Conservation (phyloP, 306 rosid species). For the Citrullus colocynthis region DNA sequence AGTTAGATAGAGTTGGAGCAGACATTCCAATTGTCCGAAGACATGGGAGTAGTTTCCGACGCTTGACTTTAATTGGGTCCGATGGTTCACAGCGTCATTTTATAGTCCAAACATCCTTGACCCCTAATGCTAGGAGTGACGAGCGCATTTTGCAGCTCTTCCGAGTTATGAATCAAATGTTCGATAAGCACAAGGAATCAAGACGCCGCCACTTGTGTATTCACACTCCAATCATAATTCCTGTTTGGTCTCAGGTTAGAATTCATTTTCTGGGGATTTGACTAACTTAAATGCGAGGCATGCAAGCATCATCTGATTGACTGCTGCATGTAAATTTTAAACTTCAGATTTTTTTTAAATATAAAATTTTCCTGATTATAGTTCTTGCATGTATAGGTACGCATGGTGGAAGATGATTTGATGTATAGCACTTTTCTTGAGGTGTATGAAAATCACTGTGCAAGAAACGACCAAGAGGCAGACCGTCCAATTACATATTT, state of each 20-base stretch:
- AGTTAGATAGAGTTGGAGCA: constrained; percentile 92
- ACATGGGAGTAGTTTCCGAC: constrained; percentile 98
- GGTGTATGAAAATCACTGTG: constrained; percentile 98
- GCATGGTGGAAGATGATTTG: constrained; percentile 98
- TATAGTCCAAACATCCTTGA: constrained; percentile 96
- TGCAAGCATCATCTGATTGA: not conserved
- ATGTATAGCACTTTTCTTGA: constrained; percentile 99
- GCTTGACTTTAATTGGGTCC: constrained; percentile 91
- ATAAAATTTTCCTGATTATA: not conserved
- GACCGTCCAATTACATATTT: constrained; percentile 90
- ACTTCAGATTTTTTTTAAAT: not conserved
- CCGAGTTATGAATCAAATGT: constrained; percentile 99
- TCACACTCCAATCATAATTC: constrained; percentile 95
- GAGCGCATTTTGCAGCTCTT: constrained; percentile 97
- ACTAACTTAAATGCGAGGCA: no score
- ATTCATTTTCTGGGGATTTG: not conserved
- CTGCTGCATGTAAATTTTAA: not conserved
- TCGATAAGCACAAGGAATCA: constrained; percentile 98
- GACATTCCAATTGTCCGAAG: constrained; percentile 96
- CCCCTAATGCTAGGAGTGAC: constrained; percentile 96
- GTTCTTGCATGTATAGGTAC: constrained; percentile 49
- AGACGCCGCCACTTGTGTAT: constrained; percentile 92
- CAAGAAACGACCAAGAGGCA: constrained; percentile 89
- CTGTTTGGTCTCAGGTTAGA: constrained; percentile 98
- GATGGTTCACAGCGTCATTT: constrained; percentile 99